Conservation (phyloP, 441 rosid genomes). For the Sinapis alba region DNA sequence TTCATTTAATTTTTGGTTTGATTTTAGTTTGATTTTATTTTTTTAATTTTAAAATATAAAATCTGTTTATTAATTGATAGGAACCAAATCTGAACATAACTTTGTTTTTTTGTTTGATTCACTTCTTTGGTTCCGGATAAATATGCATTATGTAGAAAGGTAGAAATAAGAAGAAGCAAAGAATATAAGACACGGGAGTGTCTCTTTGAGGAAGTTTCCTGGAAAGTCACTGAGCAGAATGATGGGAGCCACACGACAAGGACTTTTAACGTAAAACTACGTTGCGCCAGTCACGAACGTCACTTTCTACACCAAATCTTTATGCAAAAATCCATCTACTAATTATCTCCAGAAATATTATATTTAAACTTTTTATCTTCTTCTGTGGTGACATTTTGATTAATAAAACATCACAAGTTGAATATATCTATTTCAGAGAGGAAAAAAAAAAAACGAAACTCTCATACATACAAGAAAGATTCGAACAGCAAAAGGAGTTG, state of each 20-base stretch:
- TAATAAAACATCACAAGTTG: not conserved
- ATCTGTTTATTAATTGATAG: no score
- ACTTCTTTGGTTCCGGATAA: no score
- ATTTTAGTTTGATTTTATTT: no score
- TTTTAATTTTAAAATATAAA: no score
- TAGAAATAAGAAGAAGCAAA: slow-evolving; percentile 1
- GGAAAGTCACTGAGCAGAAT: slow-evolving; percentile 30
- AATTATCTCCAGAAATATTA: slow-evolving; percentile 1
- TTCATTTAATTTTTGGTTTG: no score
- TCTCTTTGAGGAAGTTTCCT: slow-evolving; percentile 26
- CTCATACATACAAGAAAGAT: not conserved
- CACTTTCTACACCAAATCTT: slow-evolving; percentile 20
- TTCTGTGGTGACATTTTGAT: slow-evolving; percentile 19
- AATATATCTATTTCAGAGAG: not conserved
- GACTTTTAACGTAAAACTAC: slow-evolving; percentile 22
- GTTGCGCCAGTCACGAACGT: slow-evolving; percentile 21
- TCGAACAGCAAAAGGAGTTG: not conserved
- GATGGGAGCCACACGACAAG: slow-evolving; percentile 28
- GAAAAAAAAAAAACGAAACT: not conserved
- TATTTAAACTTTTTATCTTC: not conserved
- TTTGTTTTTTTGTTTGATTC: no score
- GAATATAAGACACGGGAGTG: not conserved
- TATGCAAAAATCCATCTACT: not conserved
- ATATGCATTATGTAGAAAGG: no score
- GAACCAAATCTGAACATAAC: no score